Percentiles rank a stretch among this genome's conserved stretches.
Evolutionary conservation across 306 rosid genomes (phyloP).

Genomic region (Inga oerstediana): DNA sequence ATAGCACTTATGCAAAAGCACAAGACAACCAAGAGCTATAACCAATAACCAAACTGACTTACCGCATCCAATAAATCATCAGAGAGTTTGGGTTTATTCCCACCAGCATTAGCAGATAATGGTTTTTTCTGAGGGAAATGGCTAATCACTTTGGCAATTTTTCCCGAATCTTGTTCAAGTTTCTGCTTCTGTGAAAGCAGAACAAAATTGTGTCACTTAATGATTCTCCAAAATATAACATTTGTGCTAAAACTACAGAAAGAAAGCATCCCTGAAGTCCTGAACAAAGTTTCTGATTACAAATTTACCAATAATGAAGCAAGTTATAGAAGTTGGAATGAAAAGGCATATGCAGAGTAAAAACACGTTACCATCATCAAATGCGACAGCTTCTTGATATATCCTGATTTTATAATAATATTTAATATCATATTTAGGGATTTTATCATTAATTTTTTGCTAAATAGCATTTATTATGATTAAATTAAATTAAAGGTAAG

Average conservation of each 20-base stretch:
- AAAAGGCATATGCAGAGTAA: conserved; percentile 9
- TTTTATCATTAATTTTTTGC: too few species aligned
- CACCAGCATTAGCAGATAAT: conserved; percentile 37
- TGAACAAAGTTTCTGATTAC: conserved; percentile 19
- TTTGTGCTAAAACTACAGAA: conserved; percentile 2
- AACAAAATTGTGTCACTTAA: conserved; percentile 27
- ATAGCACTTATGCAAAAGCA: neutral
- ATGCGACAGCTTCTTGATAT: neutral
- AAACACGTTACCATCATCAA: neutral
- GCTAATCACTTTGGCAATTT: conserved; percentile 54
- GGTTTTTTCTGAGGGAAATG: conserved; percentile 74
- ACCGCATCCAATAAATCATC: conserved; percentile 66
- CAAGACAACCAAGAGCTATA: neutral
- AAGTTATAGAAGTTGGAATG: conserved; percentile 5
- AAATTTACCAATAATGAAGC: neutral
- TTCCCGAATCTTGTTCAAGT: conserved; percentile 52
- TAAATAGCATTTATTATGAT: too few species aligned
- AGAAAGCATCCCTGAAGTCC: neutral
- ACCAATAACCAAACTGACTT: conserved; percentile 38
- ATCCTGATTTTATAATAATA: too few species aligned
- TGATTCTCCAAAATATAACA: conserved; percentile 18
- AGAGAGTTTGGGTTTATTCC: conserved; percentile 53
- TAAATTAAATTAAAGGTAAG: too few species aligned
- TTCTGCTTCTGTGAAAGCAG: conserved; percentile 69
- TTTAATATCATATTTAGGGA: too few species aligned